A percentile compares a stretch with the other conserved stretches of the same genome.
These are phyloP conservation scores for Pestalotiopsis sp. DNA, from an alignment of 2,329 filamentous ascomycete species.

Conservation along the genomic window DNA sequence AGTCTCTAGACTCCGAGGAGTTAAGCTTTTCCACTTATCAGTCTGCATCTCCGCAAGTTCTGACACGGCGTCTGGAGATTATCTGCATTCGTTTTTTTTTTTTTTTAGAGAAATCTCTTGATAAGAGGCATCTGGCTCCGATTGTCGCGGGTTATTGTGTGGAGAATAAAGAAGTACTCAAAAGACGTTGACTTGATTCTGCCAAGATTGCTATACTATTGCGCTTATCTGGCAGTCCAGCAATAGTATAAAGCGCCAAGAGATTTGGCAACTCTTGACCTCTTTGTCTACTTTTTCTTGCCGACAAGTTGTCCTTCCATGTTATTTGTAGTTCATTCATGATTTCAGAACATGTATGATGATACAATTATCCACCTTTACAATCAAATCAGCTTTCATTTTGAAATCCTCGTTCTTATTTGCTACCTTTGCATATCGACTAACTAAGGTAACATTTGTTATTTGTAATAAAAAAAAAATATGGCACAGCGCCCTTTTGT, in stretches of 20 bases:
- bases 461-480: no score
- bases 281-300: neutral
- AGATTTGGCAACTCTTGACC: neutral
- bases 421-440: no score
- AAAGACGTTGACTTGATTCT: neutral
- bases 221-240: neutral
- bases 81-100: neutral
- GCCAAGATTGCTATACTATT: constrained; percentile 4
- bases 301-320: neutral
- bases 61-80: neutral
- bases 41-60: neutral
- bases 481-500: no score
- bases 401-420: no score
- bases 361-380: neutral
- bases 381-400: no score
- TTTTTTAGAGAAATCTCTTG: neutral
- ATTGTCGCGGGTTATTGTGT: neutral
- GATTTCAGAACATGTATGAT: neutral
- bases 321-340: neutral
- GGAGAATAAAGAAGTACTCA: neutral
- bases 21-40: neutral
- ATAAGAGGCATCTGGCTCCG: neutral
- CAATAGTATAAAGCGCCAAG: neutral
- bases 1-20: neutral
- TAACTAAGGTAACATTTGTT: no score